These are phyloP conservation scores for Tulasnella sp. DNA, from an alignment of 768 basidiomycete species.

Conservation along the genomic window DNA sequence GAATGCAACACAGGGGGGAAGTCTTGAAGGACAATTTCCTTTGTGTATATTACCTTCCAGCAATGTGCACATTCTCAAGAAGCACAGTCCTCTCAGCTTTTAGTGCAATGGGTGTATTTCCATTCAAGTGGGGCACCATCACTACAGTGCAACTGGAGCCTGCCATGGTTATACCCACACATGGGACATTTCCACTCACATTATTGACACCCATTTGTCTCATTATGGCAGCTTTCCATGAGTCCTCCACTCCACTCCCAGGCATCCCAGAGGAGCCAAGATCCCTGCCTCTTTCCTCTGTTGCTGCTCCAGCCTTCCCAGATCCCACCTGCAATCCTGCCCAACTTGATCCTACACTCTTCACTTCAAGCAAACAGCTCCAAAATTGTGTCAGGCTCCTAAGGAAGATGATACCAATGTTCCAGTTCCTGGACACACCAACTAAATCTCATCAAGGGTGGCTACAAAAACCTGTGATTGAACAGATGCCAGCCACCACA, in stretches of 20 bases:
- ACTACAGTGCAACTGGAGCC: not conserved
- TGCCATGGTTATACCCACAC: not conserved
- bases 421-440: too few relatives aligned
- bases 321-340: not conserved
- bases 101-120: not conserved
- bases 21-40: slow-evolving; percentile 34
- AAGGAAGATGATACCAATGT: not conserved
- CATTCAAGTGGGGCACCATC: not conserved
- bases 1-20: slow-evolving; percentile 21
- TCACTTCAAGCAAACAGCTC: not conserved
- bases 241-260: not conserved
- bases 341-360: not conserved
- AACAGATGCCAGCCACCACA: not conserved
- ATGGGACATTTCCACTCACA: not conserved
- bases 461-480: too few relatives aligned
- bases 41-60: slow-evolving; percentile 23
- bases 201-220: not conserved
- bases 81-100: not conserved
- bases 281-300: not conserved
- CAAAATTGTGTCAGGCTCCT: not conserved
- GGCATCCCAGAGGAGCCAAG: not conserved
- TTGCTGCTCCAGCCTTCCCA: not conserved
- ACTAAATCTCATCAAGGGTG: too few relatives aligned
- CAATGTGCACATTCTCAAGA: not conserved
- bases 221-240: not conserved